Conservation (phyloP, 768 basidiomycete genomes). For the Tricholoma furcatifolium region DNA sequence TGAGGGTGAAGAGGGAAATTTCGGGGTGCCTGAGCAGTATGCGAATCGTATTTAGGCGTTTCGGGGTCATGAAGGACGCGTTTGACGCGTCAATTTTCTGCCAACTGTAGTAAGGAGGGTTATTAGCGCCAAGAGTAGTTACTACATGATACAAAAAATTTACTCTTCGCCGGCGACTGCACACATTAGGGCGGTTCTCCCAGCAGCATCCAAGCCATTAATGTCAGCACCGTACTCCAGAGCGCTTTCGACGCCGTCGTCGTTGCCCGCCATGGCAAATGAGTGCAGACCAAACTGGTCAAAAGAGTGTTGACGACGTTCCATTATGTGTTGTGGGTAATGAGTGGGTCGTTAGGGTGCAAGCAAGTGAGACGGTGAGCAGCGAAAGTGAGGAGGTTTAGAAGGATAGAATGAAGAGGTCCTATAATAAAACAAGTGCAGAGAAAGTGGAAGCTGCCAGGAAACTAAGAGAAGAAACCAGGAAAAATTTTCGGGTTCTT, state of each 20-base stretch:
- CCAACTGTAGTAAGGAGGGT: constrained; percentile 46
- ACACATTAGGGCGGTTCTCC: constrained; percentile 65
- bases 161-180: constrained; percentile 74
- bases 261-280: constrained; percentile 58
- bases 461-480: constrained; percentile 5
- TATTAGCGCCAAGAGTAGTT: constrained; percentile 2
- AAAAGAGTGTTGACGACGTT: constrained; percentile 26
- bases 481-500: constrained; percentile 2
- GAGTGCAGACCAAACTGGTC: constrained; percentile 45
- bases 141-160: constrained; percentile 21
- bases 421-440: constrained; percentile 6
- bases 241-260: constrained; percentile 49
- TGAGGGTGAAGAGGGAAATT: constrained; percentile 67
- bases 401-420: constrained; percentile 10
- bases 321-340: constrained; percentile 18
- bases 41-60: constrained; percentile 57
- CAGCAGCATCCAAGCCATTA: constrained; percentile 59
- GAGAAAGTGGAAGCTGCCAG: constrained; percentile 9
- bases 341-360: constrained; percentile 11
- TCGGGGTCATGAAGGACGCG: constrained; percentile 62
- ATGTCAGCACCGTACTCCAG: constrained; percentile 64
- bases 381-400: background rate
- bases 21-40: constrained; percentile 53
- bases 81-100: constrained; percentile 65
- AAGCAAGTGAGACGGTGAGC: constrained; percentile 10